phyloP scores from a whole-genome alignment of 352 stramenopile species.

The Globisporangium alternatum region DNA sequence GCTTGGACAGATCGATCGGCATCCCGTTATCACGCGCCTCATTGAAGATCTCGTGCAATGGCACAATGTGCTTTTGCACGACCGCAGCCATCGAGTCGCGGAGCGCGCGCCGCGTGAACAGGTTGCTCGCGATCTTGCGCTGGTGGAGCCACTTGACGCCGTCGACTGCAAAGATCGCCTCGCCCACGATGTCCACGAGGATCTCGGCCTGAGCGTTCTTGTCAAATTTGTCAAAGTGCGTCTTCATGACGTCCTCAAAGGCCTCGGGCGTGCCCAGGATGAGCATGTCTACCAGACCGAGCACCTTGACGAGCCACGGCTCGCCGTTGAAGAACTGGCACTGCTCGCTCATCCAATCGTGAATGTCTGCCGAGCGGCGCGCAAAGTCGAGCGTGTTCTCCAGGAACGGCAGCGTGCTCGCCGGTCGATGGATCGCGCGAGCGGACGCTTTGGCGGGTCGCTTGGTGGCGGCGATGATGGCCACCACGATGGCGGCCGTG shows the following conservation, averaged over 20 bases:
- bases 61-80: slow-evolving; percentile 32
- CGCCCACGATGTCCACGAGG: slow-evolving; percentile 16
- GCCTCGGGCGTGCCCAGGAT: slow-evolving; percentile 20
- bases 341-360: slow-evolving; percentile 21
- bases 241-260: slow-evolving; percentile 51
- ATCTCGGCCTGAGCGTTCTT: slow-evolving; percentile 30
- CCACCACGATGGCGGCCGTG: too few species aligned
- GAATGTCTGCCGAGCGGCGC: slow-evolving; percentile 7
- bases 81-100: slow-evolving; percentile 44
- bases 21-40: slow-evolving; percentile 14
- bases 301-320: slow-evolving; percentile 14
- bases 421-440: background rate
- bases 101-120: slow-evolving; percentile 43
- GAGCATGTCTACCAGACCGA: slow-evolving; percentile 12
- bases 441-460: too few species aligned
- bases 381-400: slow-evolving; percentile 22
- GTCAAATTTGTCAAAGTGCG: slow-evolving; percentile 63
- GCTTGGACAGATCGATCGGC: slow-evolving; percentile 33
- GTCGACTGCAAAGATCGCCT: slow-evolving; percentile 60
- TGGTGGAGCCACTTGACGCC: slow-evolving; percentile 46
- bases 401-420: slow-evolving; percentile 21
- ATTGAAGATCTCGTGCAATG: slow-evolving; percentile 26
- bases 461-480: too few species aligned
- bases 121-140: slow-evolving; percentile 48
- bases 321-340: slow-evolving; percentile 15